Conservation (phyloP, 257 asterid genomes). For the Solanum boliviense region DNA sequence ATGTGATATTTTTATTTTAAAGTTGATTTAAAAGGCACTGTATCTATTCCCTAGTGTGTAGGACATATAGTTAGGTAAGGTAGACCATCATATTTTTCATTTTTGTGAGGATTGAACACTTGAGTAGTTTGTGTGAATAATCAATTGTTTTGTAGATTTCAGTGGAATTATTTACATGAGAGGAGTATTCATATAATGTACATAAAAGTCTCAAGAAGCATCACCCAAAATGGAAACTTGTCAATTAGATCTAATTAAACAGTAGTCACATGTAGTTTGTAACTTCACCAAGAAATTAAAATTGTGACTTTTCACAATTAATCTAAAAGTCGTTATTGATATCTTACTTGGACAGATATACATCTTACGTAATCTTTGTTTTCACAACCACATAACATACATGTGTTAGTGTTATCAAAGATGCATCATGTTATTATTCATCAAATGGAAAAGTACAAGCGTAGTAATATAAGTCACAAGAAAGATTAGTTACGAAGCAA, state of each 20-base stretch:
- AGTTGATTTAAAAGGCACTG: background rate
- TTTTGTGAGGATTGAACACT: background rate
- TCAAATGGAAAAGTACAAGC: background rate
- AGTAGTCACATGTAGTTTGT: background rate
- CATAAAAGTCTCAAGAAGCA: background rate
- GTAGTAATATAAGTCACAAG: background rate
- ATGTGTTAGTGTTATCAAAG: background rate
- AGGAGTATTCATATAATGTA: background rate
- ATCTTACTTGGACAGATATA: background rate
- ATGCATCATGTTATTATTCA: background rate
- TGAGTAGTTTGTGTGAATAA: background rate
- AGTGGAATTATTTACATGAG: background rate
- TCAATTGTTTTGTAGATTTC: background rate
- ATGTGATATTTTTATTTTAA: background rate
- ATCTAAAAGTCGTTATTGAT: background rate
- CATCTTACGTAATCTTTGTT: background rate
- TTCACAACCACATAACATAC: background rate
- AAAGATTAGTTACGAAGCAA: background rate
- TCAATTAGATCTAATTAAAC: background rate
- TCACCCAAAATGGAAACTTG: background rate
- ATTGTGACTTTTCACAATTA: background rate
- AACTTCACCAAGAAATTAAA: background rate
- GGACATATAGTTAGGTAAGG: background rate
- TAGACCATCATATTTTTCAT: background rate
- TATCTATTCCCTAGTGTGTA: background rate